These are phyloP conservation scores for Backusella psychrophila DNA, from an alignment of 192 early-diverging fungal genomes.

Conservation along the genomic window DNA sequence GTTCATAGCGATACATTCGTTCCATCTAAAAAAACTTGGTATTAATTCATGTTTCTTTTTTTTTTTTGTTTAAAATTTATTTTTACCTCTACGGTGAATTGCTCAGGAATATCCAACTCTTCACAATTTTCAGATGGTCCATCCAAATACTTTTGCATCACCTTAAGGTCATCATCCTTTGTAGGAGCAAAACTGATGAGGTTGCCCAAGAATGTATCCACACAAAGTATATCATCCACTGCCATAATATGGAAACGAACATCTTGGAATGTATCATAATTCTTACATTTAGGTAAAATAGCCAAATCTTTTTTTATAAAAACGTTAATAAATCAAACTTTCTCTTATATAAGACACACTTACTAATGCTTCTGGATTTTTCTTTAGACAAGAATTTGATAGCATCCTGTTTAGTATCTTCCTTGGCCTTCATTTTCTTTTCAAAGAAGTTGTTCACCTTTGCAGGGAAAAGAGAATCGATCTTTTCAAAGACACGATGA, in stretches of 20 bases:
- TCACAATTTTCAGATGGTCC: slow-evolving; percentile 46
- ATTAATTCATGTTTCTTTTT: not conserved
- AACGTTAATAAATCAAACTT: not conserved
- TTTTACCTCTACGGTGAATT: slow-evolving; percentile 60
- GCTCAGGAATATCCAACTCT: slow-evolving; percentile 61
- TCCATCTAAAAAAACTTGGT: slow-evolving; percentile 44
- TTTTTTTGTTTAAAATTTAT: not conserved
- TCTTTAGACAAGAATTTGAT: slow-evolving; percentile 67
- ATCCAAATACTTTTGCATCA: slow-evolving; percentile 24
- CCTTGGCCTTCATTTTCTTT: slow-evolving; percentile 32
- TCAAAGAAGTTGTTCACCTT: slow-evolving; percentile 48
- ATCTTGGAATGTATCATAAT: slow-evolving; percentile 46
- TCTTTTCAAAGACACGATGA: slow-evolving; percentile 55
- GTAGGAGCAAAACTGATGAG: slow-evolving; percentile 66
- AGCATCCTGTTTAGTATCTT: slow-evolving; percentile 52
- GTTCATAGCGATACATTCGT: slow-evolving; percentile 71
- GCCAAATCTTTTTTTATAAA: slow-evolving; percentile 20
- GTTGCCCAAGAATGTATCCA: slow-evolving; percentile 63
- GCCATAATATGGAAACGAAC: slow-evolving; percentile 60
- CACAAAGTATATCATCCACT: slow-evolving; percentile 64
- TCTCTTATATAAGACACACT: not conserved
- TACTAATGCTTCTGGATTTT: slow-evolving; percentile 58
- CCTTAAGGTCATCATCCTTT: slow-evolving; percentile 52
- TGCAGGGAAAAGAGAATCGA: slow-evolving; percentile 71
- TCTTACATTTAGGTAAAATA: slow-evolving; percentile 27